Evolutionary conservation across 345 rosid genomes (phyloP), one percentile per base, ranked within the genome.

Genomic region (Citrus mangshanensis): DNA sequence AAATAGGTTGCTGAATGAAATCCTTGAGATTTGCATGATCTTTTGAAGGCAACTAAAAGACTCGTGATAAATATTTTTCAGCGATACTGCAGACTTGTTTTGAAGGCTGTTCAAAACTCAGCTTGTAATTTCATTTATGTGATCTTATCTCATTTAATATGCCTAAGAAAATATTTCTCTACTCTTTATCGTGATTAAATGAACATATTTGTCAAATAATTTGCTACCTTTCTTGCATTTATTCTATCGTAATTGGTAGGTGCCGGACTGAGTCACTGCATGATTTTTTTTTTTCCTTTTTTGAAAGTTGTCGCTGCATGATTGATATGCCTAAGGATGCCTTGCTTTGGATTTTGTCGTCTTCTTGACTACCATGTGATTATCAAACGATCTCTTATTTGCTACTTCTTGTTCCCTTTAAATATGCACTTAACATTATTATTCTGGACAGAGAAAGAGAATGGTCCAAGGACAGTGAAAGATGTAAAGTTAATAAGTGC

Each of bases 401-500:
- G 73, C 16, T n/a, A 68, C n/a, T 24, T 68, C 27, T 67, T 54
- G 55, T 55, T 67, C 19, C 32, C 19, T 51, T 42, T 66, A 67
- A 22, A 37, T 4, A 62, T 51, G 71, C 19, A 75, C 25, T n/a
- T n/a, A 63, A 68, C 60, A 6, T 56, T 63, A 25, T 73, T 14
- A 35, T 7, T 77, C 71, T 77, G 68, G 70, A 51, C 89, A 96
- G 99, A 90, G 54, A 96, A 91, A 82, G 97, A 89, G 71, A 89
- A 96, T 82, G 92, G 96, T 46, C 99, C 99, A 14, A 90, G 82
- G 86, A 91, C 98, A 42, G 88, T 93, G 81, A 93, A 93, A 84
- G 98, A 96, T 65, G 89, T 96, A 61, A 96, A 94, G 90, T 78
- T 96, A 81, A 96, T 96, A 69, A 94, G 95, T 49, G 99, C 95